A percentile compares a stretch with the other conserved stretches of the same genome.
Evolutionary conservation across 2,329 filamentous ascomycete species (phyloP).

Genomic region (Alternaria longipes): DNA sequence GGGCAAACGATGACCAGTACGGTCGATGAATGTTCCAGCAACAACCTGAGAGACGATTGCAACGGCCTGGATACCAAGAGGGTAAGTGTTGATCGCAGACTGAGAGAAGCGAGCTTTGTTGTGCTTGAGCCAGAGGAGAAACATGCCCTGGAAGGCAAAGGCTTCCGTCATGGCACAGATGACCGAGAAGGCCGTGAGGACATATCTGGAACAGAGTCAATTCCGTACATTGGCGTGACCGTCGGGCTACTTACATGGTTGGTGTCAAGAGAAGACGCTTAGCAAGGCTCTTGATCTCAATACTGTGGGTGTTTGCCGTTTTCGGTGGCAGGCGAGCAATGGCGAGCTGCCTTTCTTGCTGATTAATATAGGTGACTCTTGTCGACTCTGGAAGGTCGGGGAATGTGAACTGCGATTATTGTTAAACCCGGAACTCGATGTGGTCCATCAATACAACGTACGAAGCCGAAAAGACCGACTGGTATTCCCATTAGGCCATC

Average conservation of each 20-base stretch:
- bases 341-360: conserved; percentile 30
- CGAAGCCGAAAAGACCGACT: conserved; percentile 32
- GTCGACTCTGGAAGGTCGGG: conserved; percentile 33
- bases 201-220: conserved; percentile 40
- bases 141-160: conserved; percentile 35
- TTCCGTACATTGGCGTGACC: background rate
- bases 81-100: conserved; percentile 65
- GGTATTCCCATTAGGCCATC: conserved; percentile 37
- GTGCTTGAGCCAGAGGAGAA: conserved; percentile 33
- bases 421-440: background rate
- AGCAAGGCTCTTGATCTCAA: conserved; percentile 25
- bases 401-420: conserved; percentile 25
- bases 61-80: conserved; percentile 64
- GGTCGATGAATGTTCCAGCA: conserved; percentile 50
- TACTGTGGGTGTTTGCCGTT: conserved; percentile 30
- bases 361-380: conserved; percentile 22
- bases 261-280: conserved; percentile 28
- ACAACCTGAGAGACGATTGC: conserved; percentile 60
- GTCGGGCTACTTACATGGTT: conserved; percentile 17
- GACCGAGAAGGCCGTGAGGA: conserved; percentile 51
- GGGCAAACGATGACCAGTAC: conserved; percentile 42
- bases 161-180: conserved; percentile 47
- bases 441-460: conserved; percentile 6
- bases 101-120: conserved; percentile 42
- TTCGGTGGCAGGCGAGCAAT: conserved; percentile 32